Base-by-base conservation (phyloP, 2,329 filamentous ascomycete species). In the Lizonia empirigonia region DNA sequence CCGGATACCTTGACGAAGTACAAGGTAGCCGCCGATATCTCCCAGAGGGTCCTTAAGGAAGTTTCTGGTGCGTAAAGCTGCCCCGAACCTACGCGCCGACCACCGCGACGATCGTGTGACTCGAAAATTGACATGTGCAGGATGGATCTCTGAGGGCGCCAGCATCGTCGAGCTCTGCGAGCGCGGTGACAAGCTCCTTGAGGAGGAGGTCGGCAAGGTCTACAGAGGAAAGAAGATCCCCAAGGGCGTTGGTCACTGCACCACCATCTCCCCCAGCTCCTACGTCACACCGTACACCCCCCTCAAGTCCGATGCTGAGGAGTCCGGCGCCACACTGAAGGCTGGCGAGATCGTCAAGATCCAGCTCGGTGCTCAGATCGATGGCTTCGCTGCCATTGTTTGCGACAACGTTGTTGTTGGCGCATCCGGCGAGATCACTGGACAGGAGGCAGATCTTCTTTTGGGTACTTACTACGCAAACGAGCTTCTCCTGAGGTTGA, bases 211-310 rank as follows among this genome's bases (percentile, higher is more conserved):
- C 48, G 78, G 84, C 72, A 97, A 97, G 82, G 93, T 99, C 70
- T 99, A 94, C 85, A 92, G 96, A 76, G 93, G 92, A 77, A 97
- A 97, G 84, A 97, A 97, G 82, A 87, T 97, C 71, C 76, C 80
- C 74, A 99, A 99, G 84, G 94, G 93, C 71, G 90, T 96, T 77
- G 86, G 89, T 49, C 92, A 97, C 81, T 94, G 94, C 52, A 96
- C 91, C 53, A 99, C 94, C 58, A 85, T 99, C 74, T 97, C 94
- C 22, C 94, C 94, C 58, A 89, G 88, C 77, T 89, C 92, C 59
- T 95, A 91, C 78, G 87, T 99, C 75, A 99, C 94, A 49, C 94
- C 94, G 42, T 97, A 97, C 81, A 99, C 94, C 37, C 94, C 94
- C 42, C 82, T 99, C 66, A 86, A 85, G 63, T 86, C 91, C 59